These are phyloP conservation scores for Colletotrichum paranaense DNA, from an alignment of 2,329 filamentous ascomycete species.

Conservation along the genomic window DNA sequence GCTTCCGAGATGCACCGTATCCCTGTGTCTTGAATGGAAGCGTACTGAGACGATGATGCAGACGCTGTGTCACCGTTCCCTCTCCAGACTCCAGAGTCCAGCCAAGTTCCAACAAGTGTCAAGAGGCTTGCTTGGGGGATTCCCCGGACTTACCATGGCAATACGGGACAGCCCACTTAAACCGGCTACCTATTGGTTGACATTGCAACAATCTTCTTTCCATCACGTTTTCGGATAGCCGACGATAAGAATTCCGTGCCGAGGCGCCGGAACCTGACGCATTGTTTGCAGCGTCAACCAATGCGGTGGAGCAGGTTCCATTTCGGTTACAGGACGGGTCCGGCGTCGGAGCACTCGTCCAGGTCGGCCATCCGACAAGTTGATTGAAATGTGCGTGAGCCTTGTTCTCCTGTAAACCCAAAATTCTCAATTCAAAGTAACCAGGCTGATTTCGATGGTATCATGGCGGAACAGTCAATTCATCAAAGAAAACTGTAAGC, in stretches of 20 bases:
- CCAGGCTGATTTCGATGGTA: neutral
- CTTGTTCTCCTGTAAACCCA: too few species aligned
- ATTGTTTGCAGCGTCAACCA: neutral
- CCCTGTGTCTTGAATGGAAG: neutral
- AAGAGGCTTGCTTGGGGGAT: neutral
- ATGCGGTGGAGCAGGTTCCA: conserved; percentile 4
- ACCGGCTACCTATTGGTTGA: neutral
- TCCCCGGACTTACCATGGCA: conserved; percentile 9
- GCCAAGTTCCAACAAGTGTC: neutral
- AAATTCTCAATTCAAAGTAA: neutral
- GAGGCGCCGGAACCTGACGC: neutral
- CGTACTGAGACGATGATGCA: neutral
- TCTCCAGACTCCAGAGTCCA: neutral
- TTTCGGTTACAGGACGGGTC: conserved; percentile 17
- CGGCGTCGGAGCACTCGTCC: conserved; percentile 14
- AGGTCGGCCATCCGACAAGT: neutral
- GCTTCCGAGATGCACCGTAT: neutral
- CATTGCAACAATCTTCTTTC: neutral
- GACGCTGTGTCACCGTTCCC: neutral
- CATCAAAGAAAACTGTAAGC: neutral
- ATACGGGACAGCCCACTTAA: conserved; percentile 14
- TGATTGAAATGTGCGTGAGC: neutral
- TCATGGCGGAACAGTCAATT: too few species aligned
- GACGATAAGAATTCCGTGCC: conserved; percentile 21
- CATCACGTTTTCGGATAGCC: conserved; percentile 10